Evolutionary conservation across 1,139 yeast species (phyloP).

Genomic region (Suhomyces terraborum): DNA sequence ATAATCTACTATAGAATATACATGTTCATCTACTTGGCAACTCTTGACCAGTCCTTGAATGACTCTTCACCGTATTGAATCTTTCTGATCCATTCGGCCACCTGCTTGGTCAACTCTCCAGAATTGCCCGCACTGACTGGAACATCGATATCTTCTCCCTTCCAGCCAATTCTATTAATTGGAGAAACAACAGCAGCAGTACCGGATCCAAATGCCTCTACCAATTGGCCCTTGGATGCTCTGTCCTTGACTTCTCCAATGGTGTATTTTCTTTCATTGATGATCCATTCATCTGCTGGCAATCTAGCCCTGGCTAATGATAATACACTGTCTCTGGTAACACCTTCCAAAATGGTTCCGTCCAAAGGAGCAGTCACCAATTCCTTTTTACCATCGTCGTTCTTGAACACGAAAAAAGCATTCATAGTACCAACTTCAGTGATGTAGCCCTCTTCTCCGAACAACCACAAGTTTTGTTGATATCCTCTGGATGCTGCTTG

Average conservation of each 20-base stretch:
- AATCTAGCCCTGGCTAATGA: conserved; percentile 34
- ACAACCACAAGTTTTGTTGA: conserved; percentile 47
- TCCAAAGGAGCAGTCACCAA: conserved; percentile 46
- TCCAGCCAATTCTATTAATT: conserved; percentile 81
- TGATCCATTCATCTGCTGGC: conserved; percentile 35
- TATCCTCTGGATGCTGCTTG: conserved; percentile 40
- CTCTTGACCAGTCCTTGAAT: conserved; percentile 62
- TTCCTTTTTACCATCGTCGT: conserved; percentile 36
- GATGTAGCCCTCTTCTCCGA: conserved; percentile 42
- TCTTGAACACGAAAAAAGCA: conserved; percentile 40
- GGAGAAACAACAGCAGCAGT: conserved; percentile 98
- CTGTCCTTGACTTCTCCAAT: conserved; percentile 78
- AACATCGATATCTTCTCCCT: conserved; percentile 67
- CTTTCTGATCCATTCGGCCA: conserved; percentile 81
- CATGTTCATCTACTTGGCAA: conserved; percentile 30
- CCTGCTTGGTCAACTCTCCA: conserved; percentile 76
- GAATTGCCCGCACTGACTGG: conserved; percentile 80
- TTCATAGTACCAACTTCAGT: conserved; percentile 52
- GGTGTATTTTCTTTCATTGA: conserved; percentile 80
- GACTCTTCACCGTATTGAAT: conserved; percentile 85
- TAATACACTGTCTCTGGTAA: conserved; percentile 45
- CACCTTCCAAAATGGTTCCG: conserved; percentile 47
- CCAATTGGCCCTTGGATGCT: conserved; percentile 75
- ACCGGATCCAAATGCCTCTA: conserved; percentile 96
- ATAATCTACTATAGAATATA: not conserved